Conservation (phyloP, 2,329 filamentous ascomycete genomes). For the Tolypocladium ophioglossoides region DNA sequence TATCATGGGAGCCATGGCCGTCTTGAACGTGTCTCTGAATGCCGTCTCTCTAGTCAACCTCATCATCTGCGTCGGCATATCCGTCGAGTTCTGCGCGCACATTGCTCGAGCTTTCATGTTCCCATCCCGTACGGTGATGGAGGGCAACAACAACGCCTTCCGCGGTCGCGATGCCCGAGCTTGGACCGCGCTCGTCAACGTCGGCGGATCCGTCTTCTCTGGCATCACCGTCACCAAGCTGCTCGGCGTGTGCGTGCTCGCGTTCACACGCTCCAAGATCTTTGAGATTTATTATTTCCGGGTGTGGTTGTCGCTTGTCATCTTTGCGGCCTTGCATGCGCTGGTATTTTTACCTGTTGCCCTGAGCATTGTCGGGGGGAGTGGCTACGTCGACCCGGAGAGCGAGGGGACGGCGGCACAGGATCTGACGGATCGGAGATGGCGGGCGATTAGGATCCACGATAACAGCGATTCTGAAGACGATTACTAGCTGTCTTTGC, state of each 20-base stretch:
- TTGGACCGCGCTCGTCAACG: constrained; percentile 90
- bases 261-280: constrained; percentile 94
- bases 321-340: constrained; percentile 82
- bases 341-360: constrained; percentile 86
- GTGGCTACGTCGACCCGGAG: constrained; percentile 80
- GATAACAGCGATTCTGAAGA: constrained; percentile 68
- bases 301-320: constrained; percentile 84
- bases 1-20: constrained; percentile 89
- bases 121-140: constrained; percentile 72
- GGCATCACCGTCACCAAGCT: constrained; percentile 96
- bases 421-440: constrained; percentile 70
- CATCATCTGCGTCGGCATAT: constrained; percentile 93
- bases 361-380: constrained; percentile 74
- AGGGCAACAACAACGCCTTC: constrained; percentile 64
- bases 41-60: constrained; percentile 93
- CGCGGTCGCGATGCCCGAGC: constrained; percentile 73
- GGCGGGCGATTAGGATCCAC: constrained; percentile 66
- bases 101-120: constrained; percentile 95
- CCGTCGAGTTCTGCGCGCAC: constrained; percentile 95
- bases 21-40: constrained; percentile 82
- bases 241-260: constrained; percentile 80
- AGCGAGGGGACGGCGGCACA: constrained; percentile 82
- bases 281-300: constrained; percentile 99
- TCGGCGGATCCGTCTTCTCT: constrained; percentile 88
- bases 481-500: constrained; percentile 26